These are phyloP conservation scores for Gyrodon lividus DNA, from an alignment of 768 basidiomycete species.

Conservation along the genomic window DNA sequence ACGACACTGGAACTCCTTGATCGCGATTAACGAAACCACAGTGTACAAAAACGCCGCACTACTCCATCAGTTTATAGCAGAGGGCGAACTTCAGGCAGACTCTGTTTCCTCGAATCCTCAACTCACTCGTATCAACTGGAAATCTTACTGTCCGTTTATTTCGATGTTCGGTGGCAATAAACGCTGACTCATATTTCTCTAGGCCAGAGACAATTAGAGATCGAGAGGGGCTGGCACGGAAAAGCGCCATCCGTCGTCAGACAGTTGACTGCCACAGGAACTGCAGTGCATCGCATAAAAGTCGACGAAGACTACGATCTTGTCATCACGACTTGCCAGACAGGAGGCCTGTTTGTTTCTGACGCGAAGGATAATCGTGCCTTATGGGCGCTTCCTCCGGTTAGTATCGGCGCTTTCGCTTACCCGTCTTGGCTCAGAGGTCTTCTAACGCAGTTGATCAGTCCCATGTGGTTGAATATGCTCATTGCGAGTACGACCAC, in stretches of 20 bases:
- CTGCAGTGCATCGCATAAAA: constrained; percentile 69
- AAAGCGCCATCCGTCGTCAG: constrained; percentile 41
- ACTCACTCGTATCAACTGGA: constrained; percentile 48
- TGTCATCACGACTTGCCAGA: constrained; percentile 53
- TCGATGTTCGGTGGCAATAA: not conserved
- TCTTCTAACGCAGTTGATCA: constrained; percentile 6
- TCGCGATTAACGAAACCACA: constrained; percentile 43
- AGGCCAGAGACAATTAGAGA: constrained; percentile 47
- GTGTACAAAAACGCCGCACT: constrained; percentile 62
- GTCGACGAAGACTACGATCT: constrained; percentile 63
- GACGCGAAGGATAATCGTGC: constrained; percentile 47
- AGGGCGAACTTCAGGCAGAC: constrained; percentile 29
- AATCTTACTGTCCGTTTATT: constrained; percentile 50
- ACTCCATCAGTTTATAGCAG: constrained; percentile 46
- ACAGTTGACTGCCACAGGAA: constrained; percentile 34
- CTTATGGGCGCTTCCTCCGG: constrained; percentile 65
- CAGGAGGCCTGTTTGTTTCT: constrained; percentile 58
- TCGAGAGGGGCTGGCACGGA: constrained; percentile 57
- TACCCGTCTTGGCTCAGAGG: not conserved
- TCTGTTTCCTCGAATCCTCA: constrained; percentile 38
- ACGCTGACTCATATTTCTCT: constrained; percentile 11
- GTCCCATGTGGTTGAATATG: constrained; percentile 32
- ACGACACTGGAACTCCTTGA: constrained; percentile 47
- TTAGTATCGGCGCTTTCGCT: constrained; percentile 28
- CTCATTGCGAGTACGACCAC: constrained; percentile 71